Percentiles rank a stretch among this genome's conserved stretches.
phyloP scores from a whole-genome alignment of 1,284 basidiomycete genomes.

The Pyrrhoderma lamaoense region DNA sequence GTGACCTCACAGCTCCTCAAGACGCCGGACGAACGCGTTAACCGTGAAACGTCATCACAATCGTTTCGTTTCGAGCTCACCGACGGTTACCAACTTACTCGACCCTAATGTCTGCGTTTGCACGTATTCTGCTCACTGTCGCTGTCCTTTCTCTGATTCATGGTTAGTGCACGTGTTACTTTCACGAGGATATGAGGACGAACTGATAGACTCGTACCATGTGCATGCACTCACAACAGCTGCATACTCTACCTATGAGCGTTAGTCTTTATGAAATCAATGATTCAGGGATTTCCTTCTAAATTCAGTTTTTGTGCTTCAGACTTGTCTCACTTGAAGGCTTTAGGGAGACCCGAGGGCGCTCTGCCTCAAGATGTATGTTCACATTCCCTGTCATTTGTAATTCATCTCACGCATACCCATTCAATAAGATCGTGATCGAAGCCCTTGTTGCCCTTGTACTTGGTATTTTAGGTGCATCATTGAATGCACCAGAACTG shows the following conservation, averaged over 20 bases:
- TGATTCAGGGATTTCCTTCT: background rate
- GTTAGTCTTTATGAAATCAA: slow-evolving; percentile 33
- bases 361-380: slow-evolving; percentile 57
- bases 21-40: background rate
- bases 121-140: slow-evolving; percentile 36
- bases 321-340: slow-evolving; percentile 72
- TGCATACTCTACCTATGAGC: slow-evolving; percentile 55
- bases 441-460: slow-evolving; percentile 62
- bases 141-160: slow-evolving; percentile 44
- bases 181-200: background rate
- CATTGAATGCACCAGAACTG: slow-evolving; percentile 57
- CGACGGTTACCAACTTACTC: too few relatives aligned
- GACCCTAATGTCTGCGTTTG: slow-evolving; percentile 32
- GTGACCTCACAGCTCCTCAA: background rate
- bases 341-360: slow-evolving; percentile 60
- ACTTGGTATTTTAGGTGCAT: slow-evolving; percentile 64
- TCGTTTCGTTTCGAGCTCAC: too few relatives aligned
- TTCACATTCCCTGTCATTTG: slow-evolving; percentile 9
- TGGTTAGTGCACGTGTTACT: slow-evolving; percentile 30
- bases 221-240: slow-evolving; percentile 26
- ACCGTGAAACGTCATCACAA: too few relatives aligned
- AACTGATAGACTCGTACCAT: background rate
- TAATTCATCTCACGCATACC: background rate
- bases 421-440: slow-evolving; percentile 67
- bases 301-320: slow-evolving; percentile 14